Evolutionary conservation across 257 asterid species (phyloP).

Genomic region (Petrea volubilis): DNA sequence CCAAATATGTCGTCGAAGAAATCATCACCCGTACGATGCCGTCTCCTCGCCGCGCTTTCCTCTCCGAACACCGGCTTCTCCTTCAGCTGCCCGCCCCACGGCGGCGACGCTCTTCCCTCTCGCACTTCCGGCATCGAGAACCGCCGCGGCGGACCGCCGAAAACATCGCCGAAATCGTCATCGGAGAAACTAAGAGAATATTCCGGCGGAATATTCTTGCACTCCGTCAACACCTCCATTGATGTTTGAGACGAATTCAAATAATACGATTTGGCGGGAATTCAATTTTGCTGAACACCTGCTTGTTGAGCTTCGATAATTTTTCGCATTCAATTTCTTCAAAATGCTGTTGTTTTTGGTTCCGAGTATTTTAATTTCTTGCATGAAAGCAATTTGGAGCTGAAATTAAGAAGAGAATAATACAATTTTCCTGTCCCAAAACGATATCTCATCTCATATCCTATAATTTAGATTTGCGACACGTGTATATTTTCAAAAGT

Average conservation of each 20-base stretch:
- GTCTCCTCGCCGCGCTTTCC: neutral
- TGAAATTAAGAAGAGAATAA: slow-evolving; percentile 25
- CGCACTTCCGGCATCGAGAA: neutral
- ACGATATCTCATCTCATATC: no score
- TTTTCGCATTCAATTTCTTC: neutral
- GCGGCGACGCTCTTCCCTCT: neutral
- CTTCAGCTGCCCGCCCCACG: neutral
- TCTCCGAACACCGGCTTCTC: neutral
- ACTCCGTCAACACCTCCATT: neutral
- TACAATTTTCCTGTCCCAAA: no score
- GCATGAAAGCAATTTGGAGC: neutral
- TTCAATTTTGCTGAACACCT: no score
- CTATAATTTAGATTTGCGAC: no score
- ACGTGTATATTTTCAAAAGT: no score
- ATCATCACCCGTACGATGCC: neutral
- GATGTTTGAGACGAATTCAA: neutral
- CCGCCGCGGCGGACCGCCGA: slow-evolving; percentile 53
- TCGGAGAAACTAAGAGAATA: neutral
- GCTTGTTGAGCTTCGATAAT: neutral
- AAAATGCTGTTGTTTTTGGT: neutral
- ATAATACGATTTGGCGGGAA: slow-evolving; percentile 38
- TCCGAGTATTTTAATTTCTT: neutral
- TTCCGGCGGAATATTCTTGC: neutral
- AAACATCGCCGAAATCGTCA: slow-evolving; percentile 54
- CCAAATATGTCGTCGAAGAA: neutral